Evolutionary conservation across 441 rosid genomes (phyloP).

Genomic region (Gossypium lobatum): DNA sequence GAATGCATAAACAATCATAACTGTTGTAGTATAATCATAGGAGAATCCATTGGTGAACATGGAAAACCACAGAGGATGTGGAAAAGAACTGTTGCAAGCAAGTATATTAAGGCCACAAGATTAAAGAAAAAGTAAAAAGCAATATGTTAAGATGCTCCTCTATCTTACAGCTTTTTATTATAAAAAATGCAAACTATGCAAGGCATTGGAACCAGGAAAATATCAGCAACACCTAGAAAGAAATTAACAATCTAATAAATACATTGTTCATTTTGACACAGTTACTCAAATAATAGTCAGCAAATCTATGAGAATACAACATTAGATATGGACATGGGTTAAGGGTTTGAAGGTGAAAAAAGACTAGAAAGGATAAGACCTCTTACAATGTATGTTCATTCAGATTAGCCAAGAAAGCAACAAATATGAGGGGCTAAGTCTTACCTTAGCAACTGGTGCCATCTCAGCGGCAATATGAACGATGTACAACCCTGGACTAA

Average conservation of each 20-base stretch:
- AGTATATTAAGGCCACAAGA: background rate
- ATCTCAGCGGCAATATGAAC: slow-evolving; percentile 94
- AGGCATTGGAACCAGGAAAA: background rate
- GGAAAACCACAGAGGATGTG: background rate
- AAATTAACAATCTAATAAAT: background rate
- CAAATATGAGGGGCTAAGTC: slow-evolving; percentile 17
- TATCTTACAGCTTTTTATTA: background rate
- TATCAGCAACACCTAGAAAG: background rate
- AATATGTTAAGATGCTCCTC: background rate
- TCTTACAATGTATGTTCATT: background rate
- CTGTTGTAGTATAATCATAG: background rate
- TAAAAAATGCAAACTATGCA: background rate
- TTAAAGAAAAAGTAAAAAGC: background rate
- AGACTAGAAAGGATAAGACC: background rate
- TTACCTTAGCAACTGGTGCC: slow-evolving; percentile 99
- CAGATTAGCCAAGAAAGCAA: slow-evolving; percentile 8
- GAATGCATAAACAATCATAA: background rate
- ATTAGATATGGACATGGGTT: no score
- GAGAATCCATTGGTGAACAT: slow-evolving; percentile 5
- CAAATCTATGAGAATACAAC: background rate
- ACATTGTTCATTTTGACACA: background rate
- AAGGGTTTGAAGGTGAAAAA: background rate
- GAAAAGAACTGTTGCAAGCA: background rate
- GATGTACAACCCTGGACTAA: slow-evolving; percentile 82
- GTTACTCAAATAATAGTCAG: background rate